Base-by-base conservation (phyloP, 129 eudicot genomes). In the Sambucus nigra region DNA sequence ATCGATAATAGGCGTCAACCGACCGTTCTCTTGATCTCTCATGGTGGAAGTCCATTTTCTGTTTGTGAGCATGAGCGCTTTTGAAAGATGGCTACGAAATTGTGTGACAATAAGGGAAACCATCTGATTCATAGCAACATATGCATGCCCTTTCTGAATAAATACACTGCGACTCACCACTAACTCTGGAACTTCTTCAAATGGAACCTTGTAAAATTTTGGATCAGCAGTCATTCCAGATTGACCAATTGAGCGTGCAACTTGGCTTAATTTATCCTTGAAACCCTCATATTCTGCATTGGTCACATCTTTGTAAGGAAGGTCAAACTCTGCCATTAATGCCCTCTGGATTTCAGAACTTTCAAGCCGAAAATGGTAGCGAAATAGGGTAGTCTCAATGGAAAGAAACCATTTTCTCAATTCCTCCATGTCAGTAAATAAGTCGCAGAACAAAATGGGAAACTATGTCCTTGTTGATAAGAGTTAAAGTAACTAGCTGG, bases 391-490 rank as follows among this genome's bases (percentile, higher is more conserved):
- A 28, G 80, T 80, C 71, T 91, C 99, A 78, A 74, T 82, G 10
- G 94, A 82, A 52, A 91, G 83, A 72, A 91, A 91, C 99, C 99
- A 91, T 67, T 75, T 82, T 63, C 95, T 80, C 44, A 91, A 41
- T 60, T 86, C 99, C 73, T 91, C 99, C 39, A 95, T 91, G 73
- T 66, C 99, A 86, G 66, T 91, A 91, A 55, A 91, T 95, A 46
- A 91, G 95, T 15, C 98, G 99, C 51, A 91, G 72, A 44, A 91
- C 99, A 73, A 82, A 91, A 62, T 91, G 99, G 15, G 99, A 91
- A 47, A 91, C 82, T 38, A 86, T 72, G 59, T 91, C 99, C 78
- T 91, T 91, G 72, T 82, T 75, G 25, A 57, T 55, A 16, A 17
- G n/a, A n/a, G n/a, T n/a, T n/a, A n/a, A n/a, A n/a, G n/a, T n/a